A percentile compares a stretch with the other conserved stretches of the same genome.
These are phyloP conservation scores for Xenosphaeropsis pyriputrescens DNA, from an alignment of 2,329 filamentous ascomycete species.

Conservation along the genomic window DNA sequence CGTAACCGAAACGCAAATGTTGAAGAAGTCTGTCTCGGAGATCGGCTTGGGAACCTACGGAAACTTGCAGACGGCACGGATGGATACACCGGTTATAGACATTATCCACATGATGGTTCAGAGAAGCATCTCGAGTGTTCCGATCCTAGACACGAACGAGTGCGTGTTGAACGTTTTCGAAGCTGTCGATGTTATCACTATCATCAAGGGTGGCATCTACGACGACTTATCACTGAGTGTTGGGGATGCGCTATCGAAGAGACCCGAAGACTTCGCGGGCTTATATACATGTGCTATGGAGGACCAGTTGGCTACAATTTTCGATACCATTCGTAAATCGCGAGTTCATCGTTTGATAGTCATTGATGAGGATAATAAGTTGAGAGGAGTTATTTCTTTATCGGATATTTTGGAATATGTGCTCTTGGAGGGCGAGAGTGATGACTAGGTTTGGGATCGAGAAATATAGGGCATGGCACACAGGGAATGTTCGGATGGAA, in stretches of 20 bases:
- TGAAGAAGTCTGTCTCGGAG: constrained; percentile 78
- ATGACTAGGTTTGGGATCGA: constrained; percentile 10
- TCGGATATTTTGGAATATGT: constrained; percentile 97
- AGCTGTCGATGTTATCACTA: constrained; percentile 88
- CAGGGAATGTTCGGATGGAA: no score
- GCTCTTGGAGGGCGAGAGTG: constrained; percentile 41
- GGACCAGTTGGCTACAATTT: constrained; percentile 87
- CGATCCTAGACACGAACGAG: constrained; percentile 68
- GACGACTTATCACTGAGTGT: constrained; percentile 79
- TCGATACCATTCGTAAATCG: constrained; percentile 91
- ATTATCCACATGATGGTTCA: constrained; percentile 90
- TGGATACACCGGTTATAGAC: constrained; percentile 85
- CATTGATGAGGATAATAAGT: constrained; percentile 74
- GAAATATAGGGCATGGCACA: neutral
- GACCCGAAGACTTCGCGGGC: constrained; percentile 81
- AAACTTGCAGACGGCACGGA: constrained; percentile 66
- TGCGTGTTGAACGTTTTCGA: constrained; percentile 92
- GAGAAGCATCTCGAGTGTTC: constrained; percentile 86
- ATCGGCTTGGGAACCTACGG: constrained; percentile 75
- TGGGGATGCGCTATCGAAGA: constrained; percentile 76
- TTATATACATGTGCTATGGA: constrained; percentile 93
- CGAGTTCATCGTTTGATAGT: constrained; percentile 87
- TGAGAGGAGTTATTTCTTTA: constrained; percentile 81
- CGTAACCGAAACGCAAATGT: constrained; percentile 63
- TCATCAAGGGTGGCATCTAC: constrained; percentile 87